Evolutionary conservation across 2,329 filamentous ascomycete species (phyloP), one percentile per base, ranked within the genome.

Genomic region (Penicillium brevicompactum): DNA sequence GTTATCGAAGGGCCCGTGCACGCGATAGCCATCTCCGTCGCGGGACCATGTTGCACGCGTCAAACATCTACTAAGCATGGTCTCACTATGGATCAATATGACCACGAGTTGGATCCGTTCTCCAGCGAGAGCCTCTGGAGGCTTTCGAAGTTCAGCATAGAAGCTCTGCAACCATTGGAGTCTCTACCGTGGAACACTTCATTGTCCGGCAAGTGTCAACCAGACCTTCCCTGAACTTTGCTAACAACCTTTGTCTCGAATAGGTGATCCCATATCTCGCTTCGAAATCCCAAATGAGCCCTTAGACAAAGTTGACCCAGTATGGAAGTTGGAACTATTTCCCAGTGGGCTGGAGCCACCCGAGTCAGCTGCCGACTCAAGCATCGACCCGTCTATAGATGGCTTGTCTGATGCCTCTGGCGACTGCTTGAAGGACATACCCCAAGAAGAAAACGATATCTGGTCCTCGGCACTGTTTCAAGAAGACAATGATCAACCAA

Each of bases 81-180:
- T 50, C 48, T 61, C 57, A 63, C 46, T 46, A 72, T 72, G 70
- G 64, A 71, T 38, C 53, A 44, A 48, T 62, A 54, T 37, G 61
- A 67, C 38, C 51, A 61, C 52, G 56, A 51, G 30, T 49, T 49
- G 13, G 66, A 74, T 60, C 70, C 72, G 1, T 75, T 76, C 57
- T 70, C 67, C 16, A 68, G 73, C 31, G 67, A 71, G 32, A 64
- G 66, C 38, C 61, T 74, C 11, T 74, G 72, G 73, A 68, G 70
- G 51, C 58, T 74, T n/a, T 74, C 71, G 2, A 70, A 65, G 46
- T 76, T 77, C 51, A 68, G 68, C 24, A 56, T 74, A 55, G 68
- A 74, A 50, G 63, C 66, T 22, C 55, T 76, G n/a, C 69, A 70
- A 52, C 71, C 71, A 30, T 59, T 75, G 45, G 73, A 74, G 47